These are phyloP conservation scores for Moesziomyces antarcticus DNA, from an alignment of 1,284 basidiomycete genomes.

Conservation along the genomic window DNA sequence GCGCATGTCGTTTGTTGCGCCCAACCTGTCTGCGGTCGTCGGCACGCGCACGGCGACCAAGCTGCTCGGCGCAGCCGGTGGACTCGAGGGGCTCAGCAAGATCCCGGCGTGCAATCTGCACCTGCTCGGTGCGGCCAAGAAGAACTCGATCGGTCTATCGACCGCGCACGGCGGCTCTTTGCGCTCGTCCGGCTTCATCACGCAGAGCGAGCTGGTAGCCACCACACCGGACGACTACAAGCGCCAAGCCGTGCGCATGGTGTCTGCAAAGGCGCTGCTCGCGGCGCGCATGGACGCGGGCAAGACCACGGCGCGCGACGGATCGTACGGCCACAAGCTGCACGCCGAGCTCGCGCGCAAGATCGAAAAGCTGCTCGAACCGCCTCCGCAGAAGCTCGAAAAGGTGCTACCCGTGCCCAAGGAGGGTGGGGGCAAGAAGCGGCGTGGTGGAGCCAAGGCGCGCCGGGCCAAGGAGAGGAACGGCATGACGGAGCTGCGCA, in stretches of 20 bases:
- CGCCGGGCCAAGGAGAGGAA: conserved; percentile 97
- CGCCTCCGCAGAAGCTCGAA: conserved; percentile 89
- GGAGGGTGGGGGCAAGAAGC: conserved; percentile 85
- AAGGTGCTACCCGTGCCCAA: conserved; percentile 97
- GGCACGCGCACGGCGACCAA: conserved; percentile 98
- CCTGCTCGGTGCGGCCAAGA: conserved; percentile 90
- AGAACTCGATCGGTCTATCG: conserved; percentile 87
- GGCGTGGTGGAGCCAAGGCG: conserved; percentile 92
- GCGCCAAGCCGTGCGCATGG: conserved; percentile 88
- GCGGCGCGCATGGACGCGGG: conserved; percentile 93
- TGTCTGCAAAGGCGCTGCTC: conserved; percentile 89
- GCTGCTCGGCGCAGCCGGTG: conserved; percentile 95
- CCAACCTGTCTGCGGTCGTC: conserved; percentile 96
- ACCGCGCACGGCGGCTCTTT: conserved; percentile 71
- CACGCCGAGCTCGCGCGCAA: conserved; percentile 88
- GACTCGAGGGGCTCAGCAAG: conserved; percentile 86
- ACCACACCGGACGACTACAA: conserved; percentile 90
- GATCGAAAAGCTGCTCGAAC: conserved; percentile 90
- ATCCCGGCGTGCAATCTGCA: conserved; percentile 97
- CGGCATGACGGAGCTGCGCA: conserved; percentile 94
- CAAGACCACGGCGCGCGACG: conserved; percentile 78
- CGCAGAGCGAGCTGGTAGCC: conserved; percentile 87
- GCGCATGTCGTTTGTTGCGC: conserved; percentile 96
- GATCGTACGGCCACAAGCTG: conserved; percentile 81
- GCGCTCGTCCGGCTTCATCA: conserved; percentile 96